Evolutionary conservation across 1,139 yeast genomes (phyloP).

Genomic region (Candida tetrigidarum): DNA sequence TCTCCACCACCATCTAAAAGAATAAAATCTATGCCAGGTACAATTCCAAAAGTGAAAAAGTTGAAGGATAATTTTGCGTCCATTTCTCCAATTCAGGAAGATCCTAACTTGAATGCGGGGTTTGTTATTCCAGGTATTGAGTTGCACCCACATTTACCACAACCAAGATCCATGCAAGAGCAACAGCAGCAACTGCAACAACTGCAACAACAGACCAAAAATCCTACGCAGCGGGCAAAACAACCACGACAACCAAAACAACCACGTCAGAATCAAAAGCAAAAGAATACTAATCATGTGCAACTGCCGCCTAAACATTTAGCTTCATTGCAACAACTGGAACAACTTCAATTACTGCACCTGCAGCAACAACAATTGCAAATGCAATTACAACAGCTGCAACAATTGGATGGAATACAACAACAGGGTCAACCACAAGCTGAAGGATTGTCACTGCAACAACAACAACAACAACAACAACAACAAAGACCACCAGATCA

Average conservation of each 20-base stretch:
- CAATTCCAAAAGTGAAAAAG: constrained; percentile 1
- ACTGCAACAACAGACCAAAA: too few species aligned
- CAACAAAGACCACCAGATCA: constrained; percentile 2
- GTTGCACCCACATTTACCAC: constrained; percentile 3
- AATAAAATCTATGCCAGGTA: not conserved
- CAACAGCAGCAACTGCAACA: not conserved
- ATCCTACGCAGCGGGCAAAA: not conserved
- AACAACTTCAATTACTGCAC: not conserved
- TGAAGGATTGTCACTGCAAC: constrained; percentile 1
- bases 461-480: not conserved
- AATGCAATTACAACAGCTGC: not conserved
- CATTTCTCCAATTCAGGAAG: constrained; percentile 6
- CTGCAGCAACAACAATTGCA: not conserved
- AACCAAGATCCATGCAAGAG: not conserved
- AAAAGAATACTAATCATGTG: not conserved
- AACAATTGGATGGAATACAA: not conserved
- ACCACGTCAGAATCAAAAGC: not conserved
- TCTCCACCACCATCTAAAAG: constrained; percentile 11
- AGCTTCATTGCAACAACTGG: not conserved
- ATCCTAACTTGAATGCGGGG: not conserved
- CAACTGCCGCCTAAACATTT: too few species aligned
- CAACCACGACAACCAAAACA: not conserved
- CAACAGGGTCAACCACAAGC: not conserved
- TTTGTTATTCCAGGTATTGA: constrained; percentile 1
- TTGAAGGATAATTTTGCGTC: not conserved